Conservation (phyloP, 163 green algal species). For the Scenedesmus sp. region DNA sequence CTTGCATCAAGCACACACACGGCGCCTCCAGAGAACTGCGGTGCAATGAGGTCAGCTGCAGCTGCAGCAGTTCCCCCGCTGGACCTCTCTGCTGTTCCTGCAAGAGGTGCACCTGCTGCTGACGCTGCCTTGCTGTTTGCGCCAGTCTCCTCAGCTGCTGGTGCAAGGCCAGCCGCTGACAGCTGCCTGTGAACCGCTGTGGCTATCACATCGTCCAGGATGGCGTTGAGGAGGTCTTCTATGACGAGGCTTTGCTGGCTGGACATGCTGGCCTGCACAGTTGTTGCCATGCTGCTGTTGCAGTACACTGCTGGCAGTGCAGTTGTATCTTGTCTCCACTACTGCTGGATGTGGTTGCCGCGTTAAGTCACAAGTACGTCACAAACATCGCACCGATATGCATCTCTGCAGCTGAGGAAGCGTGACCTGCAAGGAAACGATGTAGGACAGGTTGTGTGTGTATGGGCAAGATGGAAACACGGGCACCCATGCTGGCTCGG, state of each 20-base stretch:
- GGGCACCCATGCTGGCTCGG: not conserved
- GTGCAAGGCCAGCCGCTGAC: not conserved
- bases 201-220: not conserved
- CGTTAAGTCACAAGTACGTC: not conserved
- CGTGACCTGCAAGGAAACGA: not conserved
- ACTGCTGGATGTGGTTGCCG: not conserved
- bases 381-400: not conserved
- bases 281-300: not conserved
- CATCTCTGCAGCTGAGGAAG: not conserved
- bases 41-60: not conserved
- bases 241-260: not conserved
- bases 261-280: not conserved
- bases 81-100: not conserved
- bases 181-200: constrained; percentile 8
- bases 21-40: not conserved
- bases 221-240: not conserved
- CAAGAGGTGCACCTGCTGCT: not conserved
- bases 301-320: constrained; percentile 9
- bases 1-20: not conserved
- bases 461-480: not conserved
- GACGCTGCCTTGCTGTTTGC: not conserved
- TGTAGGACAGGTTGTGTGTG: not conserved
- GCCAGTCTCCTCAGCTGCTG: not conserved
- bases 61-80: not conserved
- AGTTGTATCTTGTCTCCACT: not conserved